Percentiles rank a stretch among this genome's conserved stretches.
These are phyloP conservation scores for Zasmidium cellare DNA, from an alignment of 2,329 filamentous ascomycete species.

Conservation along the genomic window DNA sequence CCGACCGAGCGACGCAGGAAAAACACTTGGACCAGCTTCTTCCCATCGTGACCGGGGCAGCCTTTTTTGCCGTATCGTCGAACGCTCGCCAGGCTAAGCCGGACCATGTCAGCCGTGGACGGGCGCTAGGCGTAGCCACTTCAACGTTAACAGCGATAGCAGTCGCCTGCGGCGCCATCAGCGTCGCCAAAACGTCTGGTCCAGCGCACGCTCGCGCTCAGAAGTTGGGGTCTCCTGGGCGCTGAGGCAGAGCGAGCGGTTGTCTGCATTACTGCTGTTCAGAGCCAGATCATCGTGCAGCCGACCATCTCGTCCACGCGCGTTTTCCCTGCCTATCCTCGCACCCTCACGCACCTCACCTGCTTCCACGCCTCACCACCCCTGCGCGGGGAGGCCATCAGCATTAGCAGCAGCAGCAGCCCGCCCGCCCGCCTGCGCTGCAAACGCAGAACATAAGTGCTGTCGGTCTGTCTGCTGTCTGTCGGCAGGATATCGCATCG, in stretches of 20 bases:
- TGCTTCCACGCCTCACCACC: background rate
- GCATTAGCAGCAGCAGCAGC: background rate
- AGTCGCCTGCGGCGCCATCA: slow-evolving; percentile 13
- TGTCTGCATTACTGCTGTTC: background rate
- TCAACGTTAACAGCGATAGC: slow-evolving; percentile 10
- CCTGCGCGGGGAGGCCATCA: background rate
- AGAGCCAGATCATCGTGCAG: background rate
- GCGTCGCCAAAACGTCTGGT: slow-evolving; percentile 13
- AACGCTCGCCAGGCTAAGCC: slow-evolving; percentile 1
- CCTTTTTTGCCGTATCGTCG: background rate
- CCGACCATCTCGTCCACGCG: background rate
- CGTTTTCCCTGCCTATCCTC: background rate
- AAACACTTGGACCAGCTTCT: too few relatives aligned
- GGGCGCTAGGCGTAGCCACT: slow-evolving; percentile 4
- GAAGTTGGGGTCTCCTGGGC: too few relatives aligned
- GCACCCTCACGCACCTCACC: background rate
- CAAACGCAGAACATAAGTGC: slow-evolving; percentile 5
- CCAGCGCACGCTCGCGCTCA: background rate
- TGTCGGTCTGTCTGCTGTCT: slow-evolving; percentile 4
- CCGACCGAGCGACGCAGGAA: background rate
- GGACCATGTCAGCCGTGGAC: slow-evolving; percentile 3
- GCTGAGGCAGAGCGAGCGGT: background rate
- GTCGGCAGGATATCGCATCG: too few relatives aligned
- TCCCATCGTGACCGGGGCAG: background rate
- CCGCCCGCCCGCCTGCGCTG: background rate